A percentile compares a stretch with the other conserved stretches of the same genome.
phyloP scores from a whole-genome alignment of 805 yeast species.

The Cephaloascus fragrans region DNA sequence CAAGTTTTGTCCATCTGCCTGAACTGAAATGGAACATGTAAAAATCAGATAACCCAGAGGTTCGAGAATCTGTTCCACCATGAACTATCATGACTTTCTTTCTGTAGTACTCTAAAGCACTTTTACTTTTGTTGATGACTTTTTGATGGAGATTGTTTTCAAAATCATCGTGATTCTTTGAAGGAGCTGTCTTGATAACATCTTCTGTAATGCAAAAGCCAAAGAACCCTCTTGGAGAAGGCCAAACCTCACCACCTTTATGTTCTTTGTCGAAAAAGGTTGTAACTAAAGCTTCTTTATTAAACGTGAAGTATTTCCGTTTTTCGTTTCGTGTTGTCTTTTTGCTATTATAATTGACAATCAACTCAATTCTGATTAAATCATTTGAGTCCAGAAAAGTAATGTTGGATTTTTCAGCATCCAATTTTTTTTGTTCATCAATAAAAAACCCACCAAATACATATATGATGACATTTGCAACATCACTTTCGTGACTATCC shows the following conservation, averaged over 20 bases:
- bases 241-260: neutral
- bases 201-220: neutral
- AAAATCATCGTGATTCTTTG: too few relatives aligned
- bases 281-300: neutral
- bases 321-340: too few relatives aligned
- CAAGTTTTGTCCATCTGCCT: neutral
- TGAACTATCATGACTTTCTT: neutral
- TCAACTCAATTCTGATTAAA: conserved; percentile 29
- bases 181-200: neutral
- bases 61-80: neutral
- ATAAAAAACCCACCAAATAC: neutral
- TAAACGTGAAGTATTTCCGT: neutral
- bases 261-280: neutral
- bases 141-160: too few relatives aligned
- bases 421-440: conserved; percentile 5
- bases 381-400: conserved; percentile 22
- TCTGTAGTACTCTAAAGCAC: neutral
- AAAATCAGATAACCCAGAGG: neutral
- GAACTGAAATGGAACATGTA: neutral
- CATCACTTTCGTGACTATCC: too few relatives aligned
- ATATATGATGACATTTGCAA: neutral
- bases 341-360: conserved; percentile 22
- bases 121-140: neutral
- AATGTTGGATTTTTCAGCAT: conserved; percentile 9
- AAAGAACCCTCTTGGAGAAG: neutral